Conservation (phyloP, 257 asterid genomes). For the Eustoma russellianum region DNA sequence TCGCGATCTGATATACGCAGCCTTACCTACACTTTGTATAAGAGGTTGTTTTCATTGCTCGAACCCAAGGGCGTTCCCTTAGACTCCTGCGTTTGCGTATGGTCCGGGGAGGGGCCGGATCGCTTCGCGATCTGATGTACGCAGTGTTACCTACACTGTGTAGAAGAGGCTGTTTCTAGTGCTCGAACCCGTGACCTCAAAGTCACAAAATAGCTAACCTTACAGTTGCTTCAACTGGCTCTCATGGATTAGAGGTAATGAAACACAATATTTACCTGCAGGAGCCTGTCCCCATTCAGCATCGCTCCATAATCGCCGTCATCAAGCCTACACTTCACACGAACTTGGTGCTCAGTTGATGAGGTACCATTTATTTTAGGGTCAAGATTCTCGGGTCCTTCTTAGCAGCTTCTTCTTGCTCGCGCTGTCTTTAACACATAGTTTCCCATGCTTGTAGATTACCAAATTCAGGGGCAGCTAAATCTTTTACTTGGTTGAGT, state of each 20-base stretch:
- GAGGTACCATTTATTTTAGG: not conserved
- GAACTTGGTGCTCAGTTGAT: conserved; percentile 63
- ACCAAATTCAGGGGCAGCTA: conserved; percentile 80
- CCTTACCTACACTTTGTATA: too few relatives aligned
- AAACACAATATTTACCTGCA: conserved; percentile 36
- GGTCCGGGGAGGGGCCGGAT: too few relatives aligned
- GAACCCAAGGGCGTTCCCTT: too few relatives aligned
- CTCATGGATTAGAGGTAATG: conserved; percentile 1
- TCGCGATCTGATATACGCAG: too few relatives aligned
- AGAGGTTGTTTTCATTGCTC: too few relatives aligned
- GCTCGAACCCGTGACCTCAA: too few relatives aligned
- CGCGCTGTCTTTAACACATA: conserved; percentile 42
- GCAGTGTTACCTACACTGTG: too few relatives aligned
- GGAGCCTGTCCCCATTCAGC: conserved; percentile 83
- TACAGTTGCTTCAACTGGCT: too few relatives aligned
- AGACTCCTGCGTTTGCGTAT: too few relatives aligned
- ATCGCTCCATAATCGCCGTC: conserved; percentile 54
- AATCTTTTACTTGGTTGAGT: conserved; percentile 80
- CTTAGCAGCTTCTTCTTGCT: conserved; percentile 49
- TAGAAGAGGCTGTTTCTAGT: too few relatives aligned
- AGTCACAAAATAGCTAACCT: too few relatives aligned
- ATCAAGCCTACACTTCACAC: conserved; percentile 59
- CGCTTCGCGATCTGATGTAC: too few relatives aligned
- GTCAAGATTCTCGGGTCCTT: conserved; percentile 21
- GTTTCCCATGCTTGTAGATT: conserved; percentile 89